A percentile compares a stretch with the other conserved stretches of the same genome.
Evolutionary conservation across 176 grass and related monocot genomes (phyloP).

Genomic region (Carex scoparia): DNA sequence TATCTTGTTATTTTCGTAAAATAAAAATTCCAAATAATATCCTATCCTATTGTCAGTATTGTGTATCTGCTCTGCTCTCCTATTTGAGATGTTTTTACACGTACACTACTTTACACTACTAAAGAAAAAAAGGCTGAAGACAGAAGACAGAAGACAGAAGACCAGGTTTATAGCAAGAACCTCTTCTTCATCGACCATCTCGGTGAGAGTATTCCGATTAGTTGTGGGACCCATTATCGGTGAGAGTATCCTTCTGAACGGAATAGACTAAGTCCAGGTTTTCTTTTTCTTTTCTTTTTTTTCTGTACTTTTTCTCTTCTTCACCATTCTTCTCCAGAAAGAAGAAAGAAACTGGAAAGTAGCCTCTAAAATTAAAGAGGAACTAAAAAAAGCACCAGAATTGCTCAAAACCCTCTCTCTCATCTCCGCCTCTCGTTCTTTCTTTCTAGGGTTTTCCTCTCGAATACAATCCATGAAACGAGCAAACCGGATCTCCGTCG

Average conservation of each 20-base stretch:
- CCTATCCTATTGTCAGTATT: no score
- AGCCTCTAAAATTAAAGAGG: background rate
- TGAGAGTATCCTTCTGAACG: background rate
- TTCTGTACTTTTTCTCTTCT: background rate
- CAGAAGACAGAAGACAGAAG: background rate
- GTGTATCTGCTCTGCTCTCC: no score
- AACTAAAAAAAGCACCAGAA: constrained; percentile 8
- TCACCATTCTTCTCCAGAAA: constrained; percentile 18
- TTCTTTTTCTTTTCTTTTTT: no score
- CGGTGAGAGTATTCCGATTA: no score
- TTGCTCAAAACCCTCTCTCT: background rate
- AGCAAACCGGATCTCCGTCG: background rate
- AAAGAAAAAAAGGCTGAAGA: background rate
- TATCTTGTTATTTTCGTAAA: no score
- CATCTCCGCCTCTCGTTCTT: background rate
- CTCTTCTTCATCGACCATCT: background rate
- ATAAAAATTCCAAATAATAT: no score
- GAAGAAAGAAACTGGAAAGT: constrained; percentile 9
- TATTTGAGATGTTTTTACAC: no score
- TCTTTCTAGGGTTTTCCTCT: constrained; percentile 9
- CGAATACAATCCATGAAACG: constrained; percentile 22
- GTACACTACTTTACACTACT: no score
- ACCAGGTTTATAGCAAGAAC: background rate
- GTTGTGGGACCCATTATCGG: background rate
- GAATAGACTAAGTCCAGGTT: background rate